Percentiles rank a stretch among this genome's conserved stretches.
These are phyloP conservation scores for Gossypioides kirkii DNA, from an alignment of 345 rosid genomes.

Conservation along the genomic window DNA sequence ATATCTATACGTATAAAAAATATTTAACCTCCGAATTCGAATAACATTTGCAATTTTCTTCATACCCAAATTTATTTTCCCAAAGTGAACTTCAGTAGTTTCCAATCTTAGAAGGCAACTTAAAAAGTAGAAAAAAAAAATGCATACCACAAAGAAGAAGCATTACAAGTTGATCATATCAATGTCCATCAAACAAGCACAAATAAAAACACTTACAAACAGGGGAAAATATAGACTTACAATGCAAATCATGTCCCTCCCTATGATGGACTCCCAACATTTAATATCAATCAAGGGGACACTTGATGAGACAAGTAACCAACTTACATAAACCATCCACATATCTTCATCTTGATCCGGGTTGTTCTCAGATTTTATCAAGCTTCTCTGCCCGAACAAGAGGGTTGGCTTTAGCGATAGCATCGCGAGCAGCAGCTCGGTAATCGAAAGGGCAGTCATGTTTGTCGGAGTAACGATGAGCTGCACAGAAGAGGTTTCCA, in stretches of 20 bases:
- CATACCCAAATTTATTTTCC: neutral
- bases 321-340: constrained; percentile 20
- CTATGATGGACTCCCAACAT: constrained; percentile 8
- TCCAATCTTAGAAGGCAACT: neutral
- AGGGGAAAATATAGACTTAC: constrained; percentile 19
- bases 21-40: neutral
- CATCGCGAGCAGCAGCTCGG: constrained; percentile 42
- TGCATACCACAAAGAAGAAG: constrained; percentile 25
- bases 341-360: neutral
- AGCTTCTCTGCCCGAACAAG: constrained; percentile 58
- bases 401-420: constrained; percentile 67
- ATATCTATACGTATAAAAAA: neutral
- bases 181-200: constrained; percentile 29
- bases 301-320: constrained; percentile 22
- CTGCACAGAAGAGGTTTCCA: constrained; percentile 54
- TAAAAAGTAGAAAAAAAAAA: neutral
- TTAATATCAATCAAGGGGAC: neutral
- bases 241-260: constrained; percentile 29
- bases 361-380: constrained; percentile 38
- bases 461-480: constrained; percentile 70
- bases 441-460: constrained; percentile 66
- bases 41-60: neutral
- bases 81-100: neutral
- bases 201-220: constrained; percentile 28
- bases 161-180: constrained; percentile 24